Conservation (phyloP, 768 basidiomycete genomes). For the Lactarius trivialis region DNA sequence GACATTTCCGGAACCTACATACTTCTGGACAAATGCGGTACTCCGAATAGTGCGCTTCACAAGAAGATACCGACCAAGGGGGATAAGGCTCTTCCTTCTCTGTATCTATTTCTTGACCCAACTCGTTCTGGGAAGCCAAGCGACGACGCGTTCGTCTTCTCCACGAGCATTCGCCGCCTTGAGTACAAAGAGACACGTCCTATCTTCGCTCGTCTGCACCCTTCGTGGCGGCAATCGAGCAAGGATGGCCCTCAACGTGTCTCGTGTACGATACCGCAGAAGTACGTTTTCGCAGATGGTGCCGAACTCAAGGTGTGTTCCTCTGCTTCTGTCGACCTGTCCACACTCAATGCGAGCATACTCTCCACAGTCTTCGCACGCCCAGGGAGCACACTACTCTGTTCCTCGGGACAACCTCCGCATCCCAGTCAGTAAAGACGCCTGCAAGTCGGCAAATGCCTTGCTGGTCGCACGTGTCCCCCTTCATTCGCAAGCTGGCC, state of each 20-base stretch:
- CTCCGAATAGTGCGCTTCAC: constrained; percentile 80
- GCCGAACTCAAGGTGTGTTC: constrained; percentile 50
- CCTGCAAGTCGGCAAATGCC: constrained; percentile 71
- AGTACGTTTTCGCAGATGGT: constrained; percentile 50
- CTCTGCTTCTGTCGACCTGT: background rate
- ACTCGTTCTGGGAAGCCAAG: constrained; percentile 66
- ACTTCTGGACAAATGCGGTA: constrained; percentile 82
- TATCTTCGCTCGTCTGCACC: constrained; percentile 63
- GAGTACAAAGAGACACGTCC: constrained; percentile 80
- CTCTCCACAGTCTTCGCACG: constrained; percentile 17
- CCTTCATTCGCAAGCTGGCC: constrained; percentile 59
- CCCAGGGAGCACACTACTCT: constrained; percentile 55
- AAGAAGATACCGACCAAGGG: constrained; percentile 42
- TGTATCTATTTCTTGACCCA: constrained; percentile 85
- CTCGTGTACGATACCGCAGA: constrained; percentile 50
- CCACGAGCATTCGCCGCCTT: constrained; percentile 66
- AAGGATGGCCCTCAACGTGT: constrained; percentile 44
- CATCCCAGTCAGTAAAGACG: constrained; percentile 47
- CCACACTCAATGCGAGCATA: background rate
- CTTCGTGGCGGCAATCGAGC: constrained; percentile 72
- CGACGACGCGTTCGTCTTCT: constrained; percentile 82
- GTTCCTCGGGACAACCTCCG: constrained; percentile 50
- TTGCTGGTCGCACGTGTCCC: constrained; percentile 73
- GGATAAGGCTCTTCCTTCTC: constrained; percentile 48
- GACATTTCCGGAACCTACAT: constrained; percentile 76